A percentile compares a stretch with the other conserved stretches of the same genome.
phyloP scores from a whole-genome alignment of 208 protist species.

The Trypanosoma brucei region DNA sequence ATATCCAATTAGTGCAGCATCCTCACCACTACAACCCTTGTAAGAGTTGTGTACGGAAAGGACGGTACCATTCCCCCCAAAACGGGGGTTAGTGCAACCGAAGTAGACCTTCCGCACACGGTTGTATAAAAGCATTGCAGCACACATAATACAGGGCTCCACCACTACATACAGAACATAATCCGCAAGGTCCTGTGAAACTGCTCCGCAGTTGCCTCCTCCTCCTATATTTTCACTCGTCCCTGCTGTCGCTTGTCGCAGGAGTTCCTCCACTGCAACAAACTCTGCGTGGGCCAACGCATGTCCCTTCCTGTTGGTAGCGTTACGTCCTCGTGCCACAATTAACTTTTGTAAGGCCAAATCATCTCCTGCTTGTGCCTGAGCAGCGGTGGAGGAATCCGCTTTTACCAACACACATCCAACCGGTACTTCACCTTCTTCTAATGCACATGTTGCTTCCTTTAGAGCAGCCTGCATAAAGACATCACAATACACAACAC shows the following conservation, averaged over 20 bases:
- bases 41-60: neutral
- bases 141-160: conserved; percentile 96
- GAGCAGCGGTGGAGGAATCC: conserved; percentile 3
- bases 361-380: neutral
- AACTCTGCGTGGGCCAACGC: conserved; percentile 91
- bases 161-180: conserved; percentile 92
- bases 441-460: conserved; percentile 51
- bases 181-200: conserved; percentile 27
- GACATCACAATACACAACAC: conserved; percentile 39
- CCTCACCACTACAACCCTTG: conserved; percentile 1
- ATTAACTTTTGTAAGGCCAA: neutral
- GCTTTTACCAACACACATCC: conserved; percentile 90
- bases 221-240: neutral
- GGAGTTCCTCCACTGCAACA: conserved; percentile 54
- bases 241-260: neutral
- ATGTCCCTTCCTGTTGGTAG: conserved; percentile 84
- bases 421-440: conserved; percentile 91
- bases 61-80: conserved; percentile 93
- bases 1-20: conserved; percentile 28
- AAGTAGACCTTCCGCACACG: conserved; percentile 80
- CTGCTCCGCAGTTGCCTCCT: neutral
- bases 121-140: conserved; percentile 78
- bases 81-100: conserved; percentile 91
- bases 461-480: conserved; percentile 71
- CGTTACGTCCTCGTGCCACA: conserved; percentile 70